Percentiles rank a stretch among this genome's conserved stretches.
phyloP scores from a whole-genome alignment of 192 early-diverging fungal genomes.

The Podila clonocystis region DNA sequence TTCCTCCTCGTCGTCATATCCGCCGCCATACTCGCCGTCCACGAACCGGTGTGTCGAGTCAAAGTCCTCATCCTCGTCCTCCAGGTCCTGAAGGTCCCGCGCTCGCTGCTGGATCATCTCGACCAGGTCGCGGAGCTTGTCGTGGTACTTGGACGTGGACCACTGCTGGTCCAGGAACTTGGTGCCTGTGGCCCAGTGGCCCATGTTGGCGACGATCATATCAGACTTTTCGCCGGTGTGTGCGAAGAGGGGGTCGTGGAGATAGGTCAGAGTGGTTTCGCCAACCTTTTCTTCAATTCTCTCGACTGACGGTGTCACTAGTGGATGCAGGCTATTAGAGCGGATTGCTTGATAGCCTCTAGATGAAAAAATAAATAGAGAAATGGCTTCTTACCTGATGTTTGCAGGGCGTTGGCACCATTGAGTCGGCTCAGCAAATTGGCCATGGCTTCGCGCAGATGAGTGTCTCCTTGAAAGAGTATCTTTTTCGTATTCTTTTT shows the following conservation, averaged over 20 bases:
- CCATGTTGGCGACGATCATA: constrained; percentile 32
- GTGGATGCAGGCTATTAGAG: background rate
- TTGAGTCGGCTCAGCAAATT: constrained; percentile 12
- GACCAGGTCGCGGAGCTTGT: constrained; percentile 19
- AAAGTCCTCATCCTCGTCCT: constrained; percentile 17
- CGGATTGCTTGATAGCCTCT: too few species aligned
- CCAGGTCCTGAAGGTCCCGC: constrained; percentile 19
- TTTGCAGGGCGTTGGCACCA: constrained; percentile 12
- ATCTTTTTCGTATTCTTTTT: constrained; percentile 11
- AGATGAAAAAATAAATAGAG: background rate
- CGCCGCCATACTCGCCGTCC: constrained; percentile 7
- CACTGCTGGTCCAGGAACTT: constrained; percentile 24
- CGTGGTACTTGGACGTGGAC: constrained; percentile 33
- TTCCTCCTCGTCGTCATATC: background rate
- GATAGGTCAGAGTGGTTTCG: constrained; percentile 18
- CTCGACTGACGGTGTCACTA: background rate
- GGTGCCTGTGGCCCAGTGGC: constrained; percentile 38
- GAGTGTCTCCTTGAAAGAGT: constrained; percentile 34
- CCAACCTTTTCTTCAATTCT: constrained; percentile 8
- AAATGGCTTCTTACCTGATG: background rate
- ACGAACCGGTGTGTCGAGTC: background rate
- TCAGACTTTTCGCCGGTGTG: constrained; percentile 5
- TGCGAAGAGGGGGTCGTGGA: constrained; percentile 23
- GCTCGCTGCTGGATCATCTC: constrained; percentile 21
- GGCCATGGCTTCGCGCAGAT: constrained; percentile 21